Conservation (phyloP, 352 stramenopile genomes). For the Poterioochromonas sp. region DNA sequence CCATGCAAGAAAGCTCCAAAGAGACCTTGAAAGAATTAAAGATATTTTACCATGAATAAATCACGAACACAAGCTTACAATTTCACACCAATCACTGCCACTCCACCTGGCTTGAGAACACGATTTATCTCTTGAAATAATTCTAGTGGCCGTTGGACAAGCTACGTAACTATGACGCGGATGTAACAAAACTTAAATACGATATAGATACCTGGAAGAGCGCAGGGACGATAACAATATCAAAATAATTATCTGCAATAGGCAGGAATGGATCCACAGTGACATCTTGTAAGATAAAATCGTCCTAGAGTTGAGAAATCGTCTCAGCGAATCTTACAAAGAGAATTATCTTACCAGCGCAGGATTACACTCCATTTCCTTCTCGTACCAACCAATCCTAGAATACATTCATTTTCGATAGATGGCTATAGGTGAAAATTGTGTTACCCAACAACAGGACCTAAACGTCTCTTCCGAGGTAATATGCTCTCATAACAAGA, state of each 20-base stretch:
- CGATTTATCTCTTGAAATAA: not conserved
- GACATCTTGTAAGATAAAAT: not conserved
- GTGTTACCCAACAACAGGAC: not conserved
- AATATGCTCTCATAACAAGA: not conserved
- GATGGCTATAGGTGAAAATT: not conserved
- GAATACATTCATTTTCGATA: no score
- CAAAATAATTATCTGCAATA: not conserved
- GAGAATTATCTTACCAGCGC: not conserved
- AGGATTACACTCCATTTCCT: not conserved
- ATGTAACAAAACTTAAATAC: not conserved
- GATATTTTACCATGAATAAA: no score
- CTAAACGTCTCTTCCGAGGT: not conserved
- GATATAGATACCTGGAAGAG: not conserved
- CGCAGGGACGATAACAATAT: not conserved
- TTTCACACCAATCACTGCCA: not conserved
- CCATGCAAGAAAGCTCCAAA: not conserved
- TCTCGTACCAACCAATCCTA: not conserved
- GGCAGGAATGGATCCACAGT: not conserved
- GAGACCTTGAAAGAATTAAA: not conserved
- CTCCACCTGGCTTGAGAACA: not conserved
- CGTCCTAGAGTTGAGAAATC: not conserved
- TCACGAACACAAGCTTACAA: not conserved
- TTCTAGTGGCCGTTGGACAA: not conserved
- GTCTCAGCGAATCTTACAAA: not conserved
- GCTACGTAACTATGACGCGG: not conserved